Evolutionary conservation across 75 land plant genomes (phyloP), one percentile per base, ranked within the genome.

Genomic region (Selaginella moellendorffii): DNA sequence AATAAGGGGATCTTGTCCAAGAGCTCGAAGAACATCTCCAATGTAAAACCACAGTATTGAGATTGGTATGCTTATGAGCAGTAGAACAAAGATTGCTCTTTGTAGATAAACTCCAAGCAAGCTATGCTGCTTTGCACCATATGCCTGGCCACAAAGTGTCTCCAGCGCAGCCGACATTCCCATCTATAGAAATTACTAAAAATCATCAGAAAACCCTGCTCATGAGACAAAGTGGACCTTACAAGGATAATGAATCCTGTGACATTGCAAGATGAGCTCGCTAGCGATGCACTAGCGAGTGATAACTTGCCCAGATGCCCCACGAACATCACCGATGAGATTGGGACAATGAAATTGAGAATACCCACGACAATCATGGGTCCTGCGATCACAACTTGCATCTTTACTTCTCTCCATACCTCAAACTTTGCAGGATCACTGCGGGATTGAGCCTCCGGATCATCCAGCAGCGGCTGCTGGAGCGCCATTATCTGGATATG

Each of bases 251-350:
- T n/a, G n/a, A n/a, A n/a, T n/a, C n/a, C n/a, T n/a, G n/a, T n/a
- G n/a, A n/a, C n/a, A n/a, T n/a, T n/a, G n/a, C n/a, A n/a, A n/a
- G n/a, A n/a, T n/a, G n/a, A n/a, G n/a, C n/a, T n/a, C n/a, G 79
- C 79, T 18, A 86, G 73, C 65, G 89, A 71, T 14, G 81, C 63
- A 52, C 81, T 74, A 12, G 89, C 85, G 26, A 86, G 83, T 52
- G 82, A 77, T 17, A 83, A 66, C 30, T 86, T 86, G 17, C 89
- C 89, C 21, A 83, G 46, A 65, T 86, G 89, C 31, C 89, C 89
- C 24, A 76, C 89, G 42, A 83, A 86, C 71, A 85, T 82, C 54
- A 71, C 74, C 29, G 86, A 70, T 28, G 80, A 68, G 54, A 86
- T 67, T 12, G 31, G 65, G 5, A 77, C 54, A 0, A 66, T 46